Percentiles rank a stretch among this genome's conserved stretches.
These are phyloP conservation scores for Coemansia pectinata DNA, from an alignment of 192 early-diverging fungal species.

Conservation along the genomic window DNA sequence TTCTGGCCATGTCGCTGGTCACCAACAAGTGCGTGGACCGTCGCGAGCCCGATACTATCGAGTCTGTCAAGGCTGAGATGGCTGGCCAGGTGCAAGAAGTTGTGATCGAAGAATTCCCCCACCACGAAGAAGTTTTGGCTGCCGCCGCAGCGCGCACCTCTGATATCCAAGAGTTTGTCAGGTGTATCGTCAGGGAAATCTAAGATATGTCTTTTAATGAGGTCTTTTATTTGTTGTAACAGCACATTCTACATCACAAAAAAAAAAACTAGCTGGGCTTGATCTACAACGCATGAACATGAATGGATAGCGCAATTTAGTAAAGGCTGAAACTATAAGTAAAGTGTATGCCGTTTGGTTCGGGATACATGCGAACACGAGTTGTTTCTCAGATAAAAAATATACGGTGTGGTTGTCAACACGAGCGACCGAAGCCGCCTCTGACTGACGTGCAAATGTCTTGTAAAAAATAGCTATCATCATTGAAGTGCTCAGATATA, in stretches of 20 bases:
- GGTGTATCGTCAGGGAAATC: conserved; percentile 31
- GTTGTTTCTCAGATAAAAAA: conserved; percentile 22
- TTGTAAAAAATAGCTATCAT: conserved; percentile 28
- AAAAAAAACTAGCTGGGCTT: not conserved
- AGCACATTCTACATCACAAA: not conserved
- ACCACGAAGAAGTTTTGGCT: conserved; percentile 51
- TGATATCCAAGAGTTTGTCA: conserved; percentile 47
- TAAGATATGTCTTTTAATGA: not conserved
- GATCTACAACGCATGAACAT: not conserved
- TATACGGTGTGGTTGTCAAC: conserved; percentile 35
- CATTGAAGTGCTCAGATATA: conserved; percentile 6
- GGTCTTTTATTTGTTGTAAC: not conserved
- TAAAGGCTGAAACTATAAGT: not conserved
- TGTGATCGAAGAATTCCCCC: conserved; percentile 35
- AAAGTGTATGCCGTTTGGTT: not conserved
- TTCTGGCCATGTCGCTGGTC: conserved; percentile 80
- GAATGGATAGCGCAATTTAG: not conserved
- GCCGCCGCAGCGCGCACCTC: conserved; percentile 39
- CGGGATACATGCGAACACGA: not conserved
- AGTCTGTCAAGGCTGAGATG: conserved; percentile 37
- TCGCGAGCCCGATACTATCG: conserved; percentile 38
- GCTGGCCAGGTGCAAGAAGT: conserved; percentile 20
- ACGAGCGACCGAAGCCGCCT: conserved; percentile 15
- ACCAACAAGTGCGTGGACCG: conserved; percentile 71
- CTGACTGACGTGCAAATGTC: conserved; percentile 56